Conservation (phyloP, 2,329 filamentous ascomycete species). For the Ceratocystis alfenasii region DNA sequence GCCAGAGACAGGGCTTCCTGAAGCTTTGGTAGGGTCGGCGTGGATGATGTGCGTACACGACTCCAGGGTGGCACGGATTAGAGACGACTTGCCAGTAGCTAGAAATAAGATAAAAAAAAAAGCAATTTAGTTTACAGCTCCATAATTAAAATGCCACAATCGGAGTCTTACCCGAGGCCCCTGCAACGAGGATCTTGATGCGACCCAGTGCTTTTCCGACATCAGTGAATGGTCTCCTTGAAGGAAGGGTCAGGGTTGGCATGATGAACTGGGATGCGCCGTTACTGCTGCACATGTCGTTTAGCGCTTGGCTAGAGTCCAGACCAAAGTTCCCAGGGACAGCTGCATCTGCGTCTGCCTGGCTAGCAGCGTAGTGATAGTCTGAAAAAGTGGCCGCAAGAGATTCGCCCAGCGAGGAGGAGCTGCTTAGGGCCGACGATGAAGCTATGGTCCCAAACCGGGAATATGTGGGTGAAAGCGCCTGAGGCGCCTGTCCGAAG, state of each 20-base stretch:
- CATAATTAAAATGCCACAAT: background rate
- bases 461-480: constrained; percentile 26
- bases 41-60: constrained; percentile 86
- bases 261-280: constrained; percentile 68
- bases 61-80: constrained; percentile 81
- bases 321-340: constrained; percentile 25
- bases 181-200: constrained; percentile 79
- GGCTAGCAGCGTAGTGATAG: constrained; percentile 20
- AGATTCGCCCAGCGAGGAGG: constrained; percentile 42
- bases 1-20: constrained; percentile 33
- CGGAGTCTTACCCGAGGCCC: constrained; percentile 51
- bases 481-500: background rate
- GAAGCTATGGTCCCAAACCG: constrained; percentile 24
- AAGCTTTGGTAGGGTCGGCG: constrained; percentile 53
- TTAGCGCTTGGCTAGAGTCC: background rate
- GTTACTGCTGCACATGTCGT: background rate
- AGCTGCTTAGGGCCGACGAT: constrained; percentile 32
- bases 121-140: background rate
- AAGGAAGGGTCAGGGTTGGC: constrained; percentile 89
- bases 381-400: constrained; percentile 39
- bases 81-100: constrained; percentile 80
- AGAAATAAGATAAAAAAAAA: background rate
- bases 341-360: constrained; percentile 27
- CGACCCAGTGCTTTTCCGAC: constrained; percentile 71
- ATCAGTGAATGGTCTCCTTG: constrained; percentile 78